These are phyloP conservation scores for Ephemerocybe angulata DNA, from an alignment of 768 basidiomycete genomes.

Conservation along the genomic window DNA sequence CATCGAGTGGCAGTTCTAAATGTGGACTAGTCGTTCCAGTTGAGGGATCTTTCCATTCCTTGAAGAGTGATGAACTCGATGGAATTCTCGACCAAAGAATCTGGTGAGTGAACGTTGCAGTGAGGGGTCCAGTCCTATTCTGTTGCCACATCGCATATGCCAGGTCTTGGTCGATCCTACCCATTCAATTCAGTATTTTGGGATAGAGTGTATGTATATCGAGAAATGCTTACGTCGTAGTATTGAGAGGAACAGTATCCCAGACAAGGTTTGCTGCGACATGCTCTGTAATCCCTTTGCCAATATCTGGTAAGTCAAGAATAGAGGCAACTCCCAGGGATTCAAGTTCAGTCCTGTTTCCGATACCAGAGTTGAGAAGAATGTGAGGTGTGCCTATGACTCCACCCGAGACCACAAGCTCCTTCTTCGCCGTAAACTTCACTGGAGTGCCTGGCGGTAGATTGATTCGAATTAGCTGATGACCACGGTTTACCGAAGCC, in stretches of 20 bases:
- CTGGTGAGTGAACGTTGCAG: neutral
- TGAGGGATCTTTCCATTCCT: conserved; percentile 8
- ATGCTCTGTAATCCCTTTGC: conserved; percentile 34
- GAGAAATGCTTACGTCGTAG: too few relatives aligned
- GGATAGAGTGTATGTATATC: too few relatives aligned
- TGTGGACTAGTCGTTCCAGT: conserved; percentile 10
- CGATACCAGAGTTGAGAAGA: conserved; percentile 34
- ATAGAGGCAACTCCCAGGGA: conserved; percentile 22
- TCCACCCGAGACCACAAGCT: conserved; percentile 38
- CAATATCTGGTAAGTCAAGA: conserved; percentile 32
- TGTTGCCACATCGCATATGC: conserved; percentile 13
- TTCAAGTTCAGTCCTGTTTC: conserved; percentile 22
- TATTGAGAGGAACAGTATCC: too few relatives aligned
- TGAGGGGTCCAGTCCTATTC: conserved; percentile 12
- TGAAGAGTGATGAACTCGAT: conserved; percentile 1
- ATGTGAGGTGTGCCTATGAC: conserved; percentile 31
- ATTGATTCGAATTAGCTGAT: too few relatives aligned
- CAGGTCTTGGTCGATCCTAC: neutral
- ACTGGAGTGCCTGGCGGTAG: too few relatives aligned
- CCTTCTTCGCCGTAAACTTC: conserved; percentile 29
- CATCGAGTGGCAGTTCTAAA: conserved; percentile 3
- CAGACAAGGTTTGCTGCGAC: conserved; percentile 18
- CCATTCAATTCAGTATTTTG: too few relatives aligned
- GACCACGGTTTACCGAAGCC: too few relatives aligned
- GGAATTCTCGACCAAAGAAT: conserved; percentile 8